These are phyloP conservation scores for Monosporascus ibericus DNA, from an alignment of 2,329 filamentous ascomycete species.

Conservation along the genomic window DNA sequence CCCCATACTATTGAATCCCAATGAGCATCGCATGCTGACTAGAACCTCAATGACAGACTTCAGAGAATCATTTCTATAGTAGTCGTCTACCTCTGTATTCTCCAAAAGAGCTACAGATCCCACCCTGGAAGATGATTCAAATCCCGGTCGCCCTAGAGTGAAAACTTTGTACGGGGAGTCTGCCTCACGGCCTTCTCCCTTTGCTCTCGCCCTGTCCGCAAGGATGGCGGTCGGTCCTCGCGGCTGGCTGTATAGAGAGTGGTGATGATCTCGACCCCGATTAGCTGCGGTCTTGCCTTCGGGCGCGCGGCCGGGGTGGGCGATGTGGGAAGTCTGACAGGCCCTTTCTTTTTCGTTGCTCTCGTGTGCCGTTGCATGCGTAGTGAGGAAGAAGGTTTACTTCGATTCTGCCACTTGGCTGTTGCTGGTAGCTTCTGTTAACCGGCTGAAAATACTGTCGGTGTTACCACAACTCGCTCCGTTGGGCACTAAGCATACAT, in stretches of 20 bases:
- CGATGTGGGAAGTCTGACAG: constrained; percentile 89
- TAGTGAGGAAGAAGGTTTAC: constrained; percentile 43
- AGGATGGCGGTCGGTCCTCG: constrained; percentile 47
- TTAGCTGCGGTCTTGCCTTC: constrained; percentile 61
- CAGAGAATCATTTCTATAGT: constrained; percentile 98
- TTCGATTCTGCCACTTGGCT: too few relatives aligned
- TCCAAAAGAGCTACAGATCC: constrained; percentile 88
- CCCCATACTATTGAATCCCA: constrained; percentile 25
- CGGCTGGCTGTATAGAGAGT: constrained; percentile 67
- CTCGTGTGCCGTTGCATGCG: constrained; percentile 38
- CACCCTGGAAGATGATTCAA: constrained; percentile 91
- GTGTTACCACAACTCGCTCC: too few relatives aligned
- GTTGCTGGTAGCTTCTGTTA: too few relatives aligned
- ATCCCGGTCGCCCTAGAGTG: constrained; percentile 89
- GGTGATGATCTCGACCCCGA: constrained; percentile 91
- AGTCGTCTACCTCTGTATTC: constrained; percentile 87
- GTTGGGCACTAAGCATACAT: too few relatives aligned
- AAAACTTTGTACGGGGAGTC: constrained; percentile 45
- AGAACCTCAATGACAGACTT: constrained; percentile 15
- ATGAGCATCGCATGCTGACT: constrained; percentile 9
- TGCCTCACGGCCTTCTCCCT: constrained; percentile 34
- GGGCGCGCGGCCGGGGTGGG: constrained; percentile 74
- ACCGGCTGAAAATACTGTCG: too few relatives aligned
- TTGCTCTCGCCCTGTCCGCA: constrained; percentile 55
- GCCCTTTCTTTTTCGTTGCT: constrained; percentile 53